Percentiles rank a stretch among this genome's conserved stretches.
These are phyloP conservation scores for Fermentozyma sake DNA, from an alignment of 1,139 yeast species.

Conservation along the genomic window DNA sequence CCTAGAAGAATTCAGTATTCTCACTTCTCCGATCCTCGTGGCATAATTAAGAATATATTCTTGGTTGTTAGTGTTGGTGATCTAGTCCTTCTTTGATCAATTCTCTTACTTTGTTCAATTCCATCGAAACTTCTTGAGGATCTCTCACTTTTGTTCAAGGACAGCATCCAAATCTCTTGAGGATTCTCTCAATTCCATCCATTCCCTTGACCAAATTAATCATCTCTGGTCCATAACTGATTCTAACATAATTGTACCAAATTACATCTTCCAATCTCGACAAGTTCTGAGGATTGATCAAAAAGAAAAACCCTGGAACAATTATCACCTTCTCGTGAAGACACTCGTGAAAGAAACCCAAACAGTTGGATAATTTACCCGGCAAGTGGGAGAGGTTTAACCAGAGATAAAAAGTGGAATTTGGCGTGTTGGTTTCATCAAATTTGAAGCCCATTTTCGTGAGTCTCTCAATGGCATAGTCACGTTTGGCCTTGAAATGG, in stretches of 20 bases:
- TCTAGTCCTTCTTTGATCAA: too few species aligned
- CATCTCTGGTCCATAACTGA: constrained; percentile 63
- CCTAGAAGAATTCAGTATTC: too few species aligned
- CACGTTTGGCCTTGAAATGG: constrained; percentile 60
- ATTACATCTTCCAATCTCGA: constrained; percentile 58
- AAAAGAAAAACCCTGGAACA: constrained; percentile 67
- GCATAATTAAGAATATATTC: too few species aligned
- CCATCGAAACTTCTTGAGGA: neutral
- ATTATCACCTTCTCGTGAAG: constrained; percentile 60
- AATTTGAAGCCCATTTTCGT: constrained; percentile 56
- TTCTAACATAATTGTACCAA: constrained; percentile 60
- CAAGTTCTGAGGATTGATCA: constrained; percentile 61
- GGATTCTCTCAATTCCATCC: constrained; percentile 63
- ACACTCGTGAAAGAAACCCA: constrained; percentile 68
- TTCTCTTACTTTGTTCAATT: too few species aligned
- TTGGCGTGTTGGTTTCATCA: constrained; percentile 45
- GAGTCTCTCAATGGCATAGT: constrained; percentile 51
- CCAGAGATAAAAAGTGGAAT: constrained; percentile 65
- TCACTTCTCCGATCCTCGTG: too few species aligned
- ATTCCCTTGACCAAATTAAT: constrained; percentile 53
- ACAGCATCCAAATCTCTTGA: constrained; percentile 41
- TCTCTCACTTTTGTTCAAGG: constrained; percentile 16
- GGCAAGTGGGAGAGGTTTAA: constrained; percentile 56
- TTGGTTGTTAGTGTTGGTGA: too few species aligned
- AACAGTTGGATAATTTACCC: constrained; percentile 55